Base-by-base conservation (phyloP, 768 basidiomycete genomes). In the Pseudohyphozyma bogoriensis region DNA sequence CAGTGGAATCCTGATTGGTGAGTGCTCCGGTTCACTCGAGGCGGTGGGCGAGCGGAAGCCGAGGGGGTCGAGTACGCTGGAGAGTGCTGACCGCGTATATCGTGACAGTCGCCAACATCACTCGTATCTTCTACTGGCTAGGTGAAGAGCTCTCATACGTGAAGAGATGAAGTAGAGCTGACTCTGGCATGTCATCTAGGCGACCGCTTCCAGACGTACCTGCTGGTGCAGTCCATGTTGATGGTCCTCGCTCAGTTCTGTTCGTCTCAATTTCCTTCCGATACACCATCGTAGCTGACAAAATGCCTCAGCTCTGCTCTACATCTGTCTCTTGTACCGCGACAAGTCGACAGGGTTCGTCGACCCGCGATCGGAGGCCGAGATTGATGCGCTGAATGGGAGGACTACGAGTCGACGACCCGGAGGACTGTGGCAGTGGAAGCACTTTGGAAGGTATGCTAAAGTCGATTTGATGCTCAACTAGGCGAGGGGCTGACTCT, bases 151-250 rank as follows among this genome's bases (percentile, higher is more conserved):
- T 37, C 37, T 37, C 18, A 10, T 18, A 37, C 10, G 6, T 9
- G 39, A 40, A 15, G 39, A 40, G 39, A n/a, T 3, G 40, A 22
- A n/a, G 40, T 22, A n/a, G 40, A 11, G 40, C 40, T 42, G 40
- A 22, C 40, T n/a, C 15, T 22, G 40, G 20, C 18, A 3, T n/a
- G 22, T 39, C 37, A 1, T 31, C 15, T 40, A 29, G 67, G 67
- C 29, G 60, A 61, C 9, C 54, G 59, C n/a, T 69, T 66, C 40
- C 65, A 69, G 31, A 40, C 42, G 20, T 58, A 56, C 37, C 56
- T 69, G 24, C 53, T 69, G 16, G 37, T 66, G 13, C 68, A 69
- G 54, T 60, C 58, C 24, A 20, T 69, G 49, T 56, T 69, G 46
- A 49, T 49, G 47, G 31, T 69, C 51, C 52, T 24, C 3, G 46